Percentiles rank a stretch among this genome's conserved stretches.
Evolutionary conservation across 75 land plant genomes (phyloP).

Genomic region (Picea glauca): DNA sequence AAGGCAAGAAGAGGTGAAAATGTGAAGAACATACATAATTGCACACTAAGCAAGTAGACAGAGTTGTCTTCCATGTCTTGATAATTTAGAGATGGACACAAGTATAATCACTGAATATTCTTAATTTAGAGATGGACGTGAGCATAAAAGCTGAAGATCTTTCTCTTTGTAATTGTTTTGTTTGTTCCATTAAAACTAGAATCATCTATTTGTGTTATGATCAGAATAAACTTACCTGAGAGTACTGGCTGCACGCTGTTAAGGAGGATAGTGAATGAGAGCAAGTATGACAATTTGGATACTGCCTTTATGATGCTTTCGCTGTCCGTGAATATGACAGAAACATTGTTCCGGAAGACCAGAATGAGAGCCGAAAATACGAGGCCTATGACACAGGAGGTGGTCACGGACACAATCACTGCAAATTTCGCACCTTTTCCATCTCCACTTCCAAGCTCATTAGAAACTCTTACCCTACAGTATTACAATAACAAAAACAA

Average conservation of each 20-base stretch:
- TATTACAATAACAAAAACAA: not conserved
- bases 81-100: no score
- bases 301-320: conserved; percentile 22
- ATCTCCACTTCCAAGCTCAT: conserved; percentile 80
- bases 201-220: no score
- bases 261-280: conserved; percentile 50
- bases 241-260: conserved; percentile 62
- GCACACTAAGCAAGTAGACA: no score
- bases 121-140: no score
- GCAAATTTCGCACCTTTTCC: conserved; percentile 54
- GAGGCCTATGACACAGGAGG: conserved; percentile 39
- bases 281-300: conserved; percentile 25
- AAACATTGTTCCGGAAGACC: conserved; percentile 26
- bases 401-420: conserved; percentile 26
- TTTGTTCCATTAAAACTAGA: no score
- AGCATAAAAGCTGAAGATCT: no score
- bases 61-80: no score
- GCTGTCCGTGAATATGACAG: conserved; percentile 47
- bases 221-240: conserved; percentile 27
- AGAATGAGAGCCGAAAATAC: conserved; percentile 35
- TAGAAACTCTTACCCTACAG: conserved; percentile 51
- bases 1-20: no score
- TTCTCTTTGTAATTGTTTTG: no score
- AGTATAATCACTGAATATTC: no score
- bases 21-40: no score